These are phyloP conservation scores for Neurospora tetraspora DNA, from an alignment of 495 filamentous ascomycete species.

Conservation along the genomic window DNA sequence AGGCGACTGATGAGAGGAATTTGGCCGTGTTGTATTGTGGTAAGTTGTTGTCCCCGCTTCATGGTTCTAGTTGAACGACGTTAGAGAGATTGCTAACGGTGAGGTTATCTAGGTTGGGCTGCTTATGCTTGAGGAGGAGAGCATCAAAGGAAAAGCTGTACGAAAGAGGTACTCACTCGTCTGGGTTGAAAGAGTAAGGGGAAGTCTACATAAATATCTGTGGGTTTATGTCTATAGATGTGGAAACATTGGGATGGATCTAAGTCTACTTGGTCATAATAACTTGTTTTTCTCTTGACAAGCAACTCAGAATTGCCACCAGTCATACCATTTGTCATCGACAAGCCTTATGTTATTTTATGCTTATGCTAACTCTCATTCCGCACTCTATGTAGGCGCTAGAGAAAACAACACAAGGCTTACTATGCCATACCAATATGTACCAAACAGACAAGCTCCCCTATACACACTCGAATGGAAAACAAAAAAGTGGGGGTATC, in stretches of 20 bases:
- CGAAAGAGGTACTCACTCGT: neutral
- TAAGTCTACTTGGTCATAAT: neutral
- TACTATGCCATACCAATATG: neutral
- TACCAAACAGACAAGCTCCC: neutral
- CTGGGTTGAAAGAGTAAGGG: neutral
- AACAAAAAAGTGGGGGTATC: neutral
- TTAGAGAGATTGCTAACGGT: neutral
- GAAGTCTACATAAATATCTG: neutral
- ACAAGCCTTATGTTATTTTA: neutral
- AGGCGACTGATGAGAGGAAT: slow-evolving; percentile 87
- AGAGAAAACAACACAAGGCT: neutral
- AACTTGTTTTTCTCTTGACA: neutral
- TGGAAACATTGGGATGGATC: neutral
- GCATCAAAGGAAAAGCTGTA: neutral
- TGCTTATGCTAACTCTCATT: neutral
- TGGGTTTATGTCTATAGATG: neutral
- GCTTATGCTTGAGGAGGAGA: slow-evolving; percentile 38
- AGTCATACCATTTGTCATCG: no score
- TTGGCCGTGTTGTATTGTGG: slow-evolving; percentile 85
- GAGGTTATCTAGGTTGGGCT: slow-evolving; percentile 46
- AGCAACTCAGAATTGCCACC: no score
- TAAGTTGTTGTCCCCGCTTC: slow-evolving; percentile 31
- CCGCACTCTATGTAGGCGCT: neutral
- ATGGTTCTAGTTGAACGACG: neutral
- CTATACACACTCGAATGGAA: neutral